These are phyloP conservation scores for Uromyces viciae-fabae DNA, from an alignment of 1,284 basidiomycete genomes.

Conservation along the genomic window DNA sequence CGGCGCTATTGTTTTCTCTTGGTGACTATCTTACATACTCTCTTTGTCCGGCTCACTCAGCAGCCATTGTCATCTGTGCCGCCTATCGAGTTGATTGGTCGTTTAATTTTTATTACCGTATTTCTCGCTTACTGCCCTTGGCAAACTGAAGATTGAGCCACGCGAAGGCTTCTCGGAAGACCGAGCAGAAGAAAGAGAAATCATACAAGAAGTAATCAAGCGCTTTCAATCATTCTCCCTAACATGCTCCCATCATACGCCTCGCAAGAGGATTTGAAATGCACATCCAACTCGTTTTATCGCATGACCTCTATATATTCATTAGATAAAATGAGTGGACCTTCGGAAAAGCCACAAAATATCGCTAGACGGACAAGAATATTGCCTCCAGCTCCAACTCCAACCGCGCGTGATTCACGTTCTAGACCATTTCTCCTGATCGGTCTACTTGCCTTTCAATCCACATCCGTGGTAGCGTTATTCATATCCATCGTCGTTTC, in stretches of 20 bases:
- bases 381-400: not conserved
- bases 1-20: too few relatives aligned
- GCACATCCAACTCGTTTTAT: not conserved
- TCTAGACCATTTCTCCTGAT: not conserved
- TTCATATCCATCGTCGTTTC: constrained; percentile 34
- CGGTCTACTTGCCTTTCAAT: constrained; percentile 24
- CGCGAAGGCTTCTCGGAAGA: too few relatives aligned
- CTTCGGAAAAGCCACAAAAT: not conserved
- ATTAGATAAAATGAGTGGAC: not conserved
- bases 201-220: too few relatives aligned
- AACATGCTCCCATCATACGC: not conserved
- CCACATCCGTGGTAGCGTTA: constrained; percentile 23
- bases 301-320: not conserved
- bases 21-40: too few relatives aligned
- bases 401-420: not conserved
- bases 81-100: too few relatives aligned
- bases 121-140: too few relatives aligned
- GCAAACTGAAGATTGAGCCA: too few relatives aligned
- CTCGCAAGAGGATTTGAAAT: not conserved
- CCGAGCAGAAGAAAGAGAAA: too few relatives aligned
- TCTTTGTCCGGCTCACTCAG: too few relatives aligned
- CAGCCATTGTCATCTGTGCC: too few relatives aligned
- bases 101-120: too few relatives aligned
- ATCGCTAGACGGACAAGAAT: not conserved
- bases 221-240: not conserved